phyloP scores from a whole-genome alignment of 2,329 filamentous ascomycete species.

The Lasiodiplodia gonubiensis region DNA sequence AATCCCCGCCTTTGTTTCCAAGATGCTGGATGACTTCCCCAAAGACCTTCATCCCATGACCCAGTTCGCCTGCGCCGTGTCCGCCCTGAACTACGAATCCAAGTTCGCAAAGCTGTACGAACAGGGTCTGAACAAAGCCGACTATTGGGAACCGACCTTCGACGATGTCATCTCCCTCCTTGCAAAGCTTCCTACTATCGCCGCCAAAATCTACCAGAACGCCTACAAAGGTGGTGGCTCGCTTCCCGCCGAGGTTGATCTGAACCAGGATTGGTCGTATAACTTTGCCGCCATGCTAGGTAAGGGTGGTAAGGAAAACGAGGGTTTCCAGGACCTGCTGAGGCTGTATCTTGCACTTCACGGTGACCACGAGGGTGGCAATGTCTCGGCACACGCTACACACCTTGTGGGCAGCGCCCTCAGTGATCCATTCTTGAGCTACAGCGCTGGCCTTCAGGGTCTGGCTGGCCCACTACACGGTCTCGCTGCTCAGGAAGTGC shows the following conservation, averaged over 20 bases:
- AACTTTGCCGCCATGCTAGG: constrained; percentile 98
- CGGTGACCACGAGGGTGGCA: constrained; percentile 97
- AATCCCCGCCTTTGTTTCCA: constrained; percentile 81
- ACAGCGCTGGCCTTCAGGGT: constrained; percentile 93
- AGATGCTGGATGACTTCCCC: constrained; percentile 90
- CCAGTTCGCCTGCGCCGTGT: constrained; percentile 93
- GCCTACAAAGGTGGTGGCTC: constrained; percentile 76
- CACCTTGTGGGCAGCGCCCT: constrained; percentile 94
- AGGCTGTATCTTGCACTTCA: constrained; percentile 94
- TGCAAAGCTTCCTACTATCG: constrained; percentile 94
- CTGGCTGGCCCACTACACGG: constrained; percentile 93
- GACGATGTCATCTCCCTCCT: constrained; percentile 93
- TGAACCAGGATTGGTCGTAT: constrained; percentile 94
- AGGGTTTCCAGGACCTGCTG: constrained; percentile 93
- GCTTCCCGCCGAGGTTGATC: constrained; percentile 77
- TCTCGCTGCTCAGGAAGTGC: constrained; percentile 93
- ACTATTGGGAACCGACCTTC: constrained; percentile 99
- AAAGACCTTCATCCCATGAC: constrained; percentile 96
- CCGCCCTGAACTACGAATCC: constrained; percentile 93
- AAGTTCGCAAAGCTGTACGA: constrained; percentile 94
- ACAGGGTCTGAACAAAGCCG: constrained; percentile 86
- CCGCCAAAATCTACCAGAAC: constrained; percentile 97
- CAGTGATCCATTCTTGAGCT: constrained; percentile 93
- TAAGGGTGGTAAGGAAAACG: constrained; percentile 84
- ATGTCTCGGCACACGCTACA: constrained; percentile 93